Evolutionary conservation across 148 eudicot species (phyloP).

Genomic region (Polygonum aviculare): DNA sequence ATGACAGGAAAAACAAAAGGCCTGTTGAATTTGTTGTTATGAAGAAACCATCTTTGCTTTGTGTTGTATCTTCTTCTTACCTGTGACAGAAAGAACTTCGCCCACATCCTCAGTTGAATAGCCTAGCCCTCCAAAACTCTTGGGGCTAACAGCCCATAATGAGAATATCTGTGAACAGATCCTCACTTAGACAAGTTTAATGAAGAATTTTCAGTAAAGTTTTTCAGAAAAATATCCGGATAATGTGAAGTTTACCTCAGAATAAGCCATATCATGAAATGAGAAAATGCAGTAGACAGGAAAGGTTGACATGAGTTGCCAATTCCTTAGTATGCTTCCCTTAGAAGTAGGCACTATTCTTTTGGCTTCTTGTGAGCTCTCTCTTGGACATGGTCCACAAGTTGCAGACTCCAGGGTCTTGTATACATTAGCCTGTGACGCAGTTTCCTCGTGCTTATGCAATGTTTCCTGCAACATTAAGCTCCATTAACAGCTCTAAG

Average conservation of each 20-base stretch:
- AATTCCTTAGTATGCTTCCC: slow-evolving; percentile 49
- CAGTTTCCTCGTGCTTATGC: slow-evolving; percentile 38
- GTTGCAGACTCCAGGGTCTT: slow-evolving; percentile 47
- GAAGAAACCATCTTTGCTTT: not conserved
- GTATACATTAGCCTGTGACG: slow-evolving; percentile 20
- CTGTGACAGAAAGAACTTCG: slow-evolving; percentile 29
- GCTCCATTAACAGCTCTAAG: not conserved
- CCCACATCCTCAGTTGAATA: slow-evolving; percentile 28
- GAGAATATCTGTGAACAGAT: slow-evolving; percentile 29
- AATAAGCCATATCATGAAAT: slow-evolving; percentile 85
- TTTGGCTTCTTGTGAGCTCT: slow-evolving; percentile 11
- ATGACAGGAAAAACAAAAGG: slow-evolving; percentile 10
- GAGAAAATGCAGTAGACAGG: slow-evolving; percentile 75
- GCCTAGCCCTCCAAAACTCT: slow-evolving; percentile 33
- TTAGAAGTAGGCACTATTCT: slow-evolving; percentile 18
- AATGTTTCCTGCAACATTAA: slow-evolving; percentile 50
- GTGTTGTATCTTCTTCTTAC: slow-evolving; percentile 14
- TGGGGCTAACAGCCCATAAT: slow-evolving; percentile 40
- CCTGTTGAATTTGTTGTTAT: not conserved
- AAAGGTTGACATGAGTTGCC: slow-evolving; percentile 84
- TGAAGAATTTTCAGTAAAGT: not conserved
- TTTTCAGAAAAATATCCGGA: not conserved
- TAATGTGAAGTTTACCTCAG: slow-evolving; percentile 41
- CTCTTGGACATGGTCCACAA: slow-evolving; percentile 2
- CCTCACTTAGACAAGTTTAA: not conserved